Conservation (phyloP, 768 basidiomycete species). For the Galerina sulciceps region DNA sequence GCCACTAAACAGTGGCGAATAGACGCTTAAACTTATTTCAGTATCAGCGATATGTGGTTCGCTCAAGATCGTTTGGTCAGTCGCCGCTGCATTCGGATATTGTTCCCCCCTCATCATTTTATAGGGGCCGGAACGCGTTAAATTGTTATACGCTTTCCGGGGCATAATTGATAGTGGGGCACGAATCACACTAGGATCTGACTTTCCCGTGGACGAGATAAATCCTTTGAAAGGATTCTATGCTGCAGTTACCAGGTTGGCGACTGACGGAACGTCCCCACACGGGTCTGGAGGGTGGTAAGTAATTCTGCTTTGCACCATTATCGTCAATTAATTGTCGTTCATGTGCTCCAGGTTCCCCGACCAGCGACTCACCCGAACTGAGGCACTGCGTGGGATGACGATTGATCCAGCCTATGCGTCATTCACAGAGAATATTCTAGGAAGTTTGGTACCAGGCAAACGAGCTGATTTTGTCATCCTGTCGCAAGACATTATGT, state of each 20-base stretch:
- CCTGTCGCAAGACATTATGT: constrained; percentile 82
- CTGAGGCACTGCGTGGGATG: constrained; percentile 83
- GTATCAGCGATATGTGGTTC: constrained; percentile 89
- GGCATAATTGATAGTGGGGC: constrained; percentile 66
- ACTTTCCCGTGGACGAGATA: constrained; percentile 87
- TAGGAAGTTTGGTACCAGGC: constrained; percentile 77
- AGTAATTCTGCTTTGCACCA: constrained; percentile 19
- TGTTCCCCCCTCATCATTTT: constrained; percentile 6
- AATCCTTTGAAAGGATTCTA: constrained; percentile 88
- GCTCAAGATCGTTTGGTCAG: constrained; percentile 79
- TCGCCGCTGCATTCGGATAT: constrained; percentile 1
- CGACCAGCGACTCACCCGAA: constrained; percentile 72
- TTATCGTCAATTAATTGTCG: background rate
- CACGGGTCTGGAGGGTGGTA: constrained; percentile 86
- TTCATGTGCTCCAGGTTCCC: constrained; percentile 66
- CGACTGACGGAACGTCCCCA: constrained; percentile 75
- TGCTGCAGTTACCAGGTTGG: constrained; percentile 79
- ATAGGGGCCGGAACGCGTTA: constrained; percentile 83
- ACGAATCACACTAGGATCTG: constrained; percentile 80
- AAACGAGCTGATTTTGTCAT: constrained; percentile 87
- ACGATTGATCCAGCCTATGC: constrained; percentile 89
- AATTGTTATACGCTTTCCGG: constrained; percentile 86
- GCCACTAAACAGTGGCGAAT: no score
- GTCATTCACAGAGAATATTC: constrained; percentile 70
- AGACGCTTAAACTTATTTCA: constrained; percentile 23